These are phyloP conservation scores for Rhytidiadelphus loreus DNA, from an alignment of 225 moss, liverwort and hornwort genomes.

Conservation along the genomic window DNA sequence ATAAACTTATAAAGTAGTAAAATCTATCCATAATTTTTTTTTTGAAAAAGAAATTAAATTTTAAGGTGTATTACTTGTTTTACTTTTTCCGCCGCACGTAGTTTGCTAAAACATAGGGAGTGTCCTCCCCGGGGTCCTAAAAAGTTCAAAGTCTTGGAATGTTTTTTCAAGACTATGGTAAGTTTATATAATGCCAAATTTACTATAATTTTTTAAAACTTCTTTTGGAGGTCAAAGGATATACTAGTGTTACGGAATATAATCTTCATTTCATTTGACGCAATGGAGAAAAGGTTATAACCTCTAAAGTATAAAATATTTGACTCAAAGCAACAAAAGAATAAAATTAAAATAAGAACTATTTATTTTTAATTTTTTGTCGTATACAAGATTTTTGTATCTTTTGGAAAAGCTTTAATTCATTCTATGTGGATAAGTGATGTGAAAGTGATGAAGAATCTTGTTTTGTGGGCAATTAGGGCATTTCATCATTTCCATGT, in stretches of 20 bases:
- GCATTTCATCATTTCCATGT: fast-evolving
- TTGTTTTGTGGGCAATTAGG: not conserved
- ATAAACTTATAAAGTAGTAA: no score
- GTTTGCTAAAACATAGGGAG: no score
- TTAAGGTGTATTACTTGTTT: no score
- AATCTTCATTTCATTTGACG: not conserved
- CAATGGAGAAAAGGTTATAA: not conserved
- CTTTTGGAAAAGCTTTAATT: not conserved
- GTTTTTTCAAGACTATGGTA: no score
- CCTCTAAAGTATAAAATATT: fast-evolving
- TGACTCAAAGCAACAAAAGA: not conserved
- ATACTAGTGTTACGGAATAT: not conserved
- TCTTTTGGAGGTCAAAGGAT: not conserved
- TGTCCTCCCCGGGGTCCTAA: no score
- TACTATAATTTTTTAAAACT: not conserved
- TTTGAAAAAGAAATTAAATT: no score
- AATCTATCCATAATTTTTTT: no score
- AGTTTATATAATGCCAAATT: not conserved
- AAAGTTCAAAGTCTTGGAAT: not conserved
- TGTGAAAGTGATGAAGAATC: not conserved
- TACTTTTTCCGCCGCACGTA: no score
- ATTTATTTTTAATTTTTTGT: not conserved
- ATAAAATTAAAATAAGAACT: no score
- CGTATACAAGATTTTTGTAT: not conserved
- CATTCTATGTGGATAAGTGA: not conserved